These are phyloP conservation scores for Hemerocallis citrina DNA, from an alignment of 106 monocot species.

Conservation along the genomic window DNA sequence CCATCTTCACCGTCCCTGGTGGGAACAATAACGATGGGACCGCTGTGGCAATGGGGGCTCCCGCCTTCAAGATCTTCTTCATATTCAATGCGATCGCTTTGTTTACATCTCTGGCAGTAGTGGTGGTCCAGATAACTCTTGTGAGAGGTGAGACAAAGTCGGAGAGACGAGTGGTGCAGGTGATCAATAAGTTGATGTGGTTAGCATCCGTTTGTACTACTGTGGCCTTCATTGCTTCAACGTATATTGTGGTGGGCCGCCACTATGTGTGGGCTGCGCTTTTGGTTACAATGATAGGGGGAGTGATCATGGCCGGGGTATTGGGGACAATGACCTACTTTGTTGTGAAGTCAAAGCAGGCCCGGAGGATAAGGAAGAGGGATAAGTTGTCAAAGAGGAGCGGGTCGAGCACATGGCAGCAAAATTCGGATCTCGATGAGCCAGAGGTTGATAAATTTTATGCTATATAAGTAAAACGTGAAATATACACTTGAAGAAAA, in stretches of 20 bases:
- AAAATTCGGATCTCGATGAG: conserved; percentile 39
- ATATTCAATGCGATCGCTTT: too few relatives aligned
- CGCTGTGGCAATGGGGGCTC: conserved; percentile 17
- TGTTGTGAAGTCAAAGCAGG: conserved; percentile 43
- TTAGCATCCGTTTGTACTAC: too few relatives aligned
- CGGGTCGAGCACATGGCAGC: conserved; percentile 37
- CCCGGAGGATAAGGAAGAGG: conserved; percentile 37
- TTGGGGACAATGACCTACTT: conserved; percentile 66
- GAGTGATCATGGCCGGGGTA: conserved; percentile 42
- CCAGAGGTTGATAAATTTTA: conserved; percentile 49
- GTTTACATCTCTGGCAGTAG: too few relatives aligned
- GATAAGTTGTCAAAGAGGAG: conserved; percentile 39
- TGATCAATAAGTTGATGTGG: too few relatives aligned
- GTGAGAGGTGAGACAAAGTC: too few relatives aligned
- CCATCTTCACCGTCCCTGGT: too few relatives aligned
- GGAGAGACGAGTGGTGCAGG: conserved; percentile 31
- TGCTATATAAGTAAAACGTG: conserved; percentile 26
- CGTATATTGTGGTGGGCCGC: conserved; percentile 41
- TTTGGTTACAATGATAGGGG: conserved; percentile 44
- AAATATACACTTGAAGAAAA: too few relatives aligned
- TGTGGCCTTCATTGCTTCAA: too few relatives aligned
- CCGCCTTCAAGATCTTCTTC: conserved; percentile 47
- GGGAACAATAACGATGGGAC: conserved; percentile 17
- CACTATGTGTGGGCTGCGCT: conserved; percentile 35
- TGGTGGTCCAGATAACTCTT: too few relatives aligned